Base-by-base conservation (phyloP, 352 stramenopile genomes). In the Discostella stelligera region DNA sequence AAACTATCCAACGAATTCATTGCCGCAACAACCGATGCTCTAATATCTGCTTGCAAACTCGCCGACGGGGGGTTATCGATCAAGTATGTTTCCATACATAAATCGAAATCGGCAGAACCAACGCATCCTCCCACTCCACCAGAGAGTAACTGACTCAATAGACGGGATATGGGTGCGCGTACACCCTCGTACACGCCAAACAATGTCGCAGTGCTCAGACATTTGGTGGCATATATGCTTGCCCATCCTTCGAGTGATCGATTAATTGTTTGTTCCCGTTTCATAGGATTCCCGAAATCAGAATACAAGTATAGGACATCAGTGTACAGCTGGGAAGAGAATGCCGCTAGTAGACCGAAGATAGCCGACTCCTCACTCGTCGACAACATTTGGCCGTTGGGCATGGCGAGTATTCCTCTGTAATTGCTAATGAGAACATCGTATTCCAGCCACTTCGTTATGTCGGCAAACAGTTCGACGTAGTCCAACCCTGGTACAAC, bases 381-480 rank as follows among this genome's bases (percentile, higher is more conserved):
- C 25, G 66, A 20, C n/a, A 89, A 10, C 18, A 39, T 23, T 41
- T 78, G 37, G 37, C 73, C 77, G 60, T 73, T 66, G 23, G 71
- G 71, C 21, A 67, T 55, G 6, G 61, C 14, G 0, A 90, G 48
- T 48, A 70, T 78, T 18, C 77, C 81, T 41, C 53, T 32, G 68
- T 81, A 87, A 18, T 89, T 83, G 27, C 65, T 79, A 11, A 74
- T 84, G 14, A 88, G 74, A 3, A 89, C 74, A 68, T 82, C 77
- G 64, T 91, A 91, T 54, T 83, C 77, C 4, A 91, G 71, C 85
- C 85, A 91, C 74, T 83, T 80, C 18, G 70, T 89, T 16, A 89
- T 67, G 60, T 91, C 85, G 6, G 79, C 64, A 83, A 91, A 87
- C 3, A 89, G 61, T 74, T 91, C 85, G 14, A 88, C 66, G 44